Evolutionary conservation across 1,284 basidiomycete genomes (phyloP), one percentile per base, ranked within the genome.

Genomic region (Rhodotorula sp.): DNA sequence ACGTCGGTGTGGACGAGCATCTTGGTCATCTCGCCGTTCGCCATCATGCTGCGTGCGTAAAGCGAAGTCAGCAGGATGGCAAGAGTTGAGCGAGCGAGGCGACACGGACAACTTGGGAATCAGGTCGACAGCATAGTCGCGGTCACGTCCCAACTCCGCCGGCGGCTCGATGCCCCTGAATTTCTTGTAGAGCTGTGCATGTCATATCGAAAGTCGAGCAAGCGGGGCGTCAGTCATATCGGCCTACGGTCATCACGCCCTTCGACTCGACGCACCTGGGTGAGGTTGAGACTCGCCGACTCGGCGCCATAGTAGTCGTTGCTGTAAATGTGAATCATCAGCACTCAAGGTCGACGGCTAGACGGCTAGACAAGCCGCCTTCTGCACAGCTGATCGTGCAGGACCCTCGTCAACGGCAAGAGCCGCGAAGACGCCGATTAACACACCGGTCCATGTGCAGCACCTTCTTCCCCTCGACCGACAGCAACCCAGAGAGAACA

Each of bases 1-100:
- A 99, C 96, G 80, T 99, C 94, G 76, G 96, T 99, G 85, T 99
- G 95, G 58, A 99, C 94, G 73, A 99, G 89, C 82, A 99, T 99
- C 82, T 90, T 91, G 68, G 94, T 97, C 79, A 99, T 89, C 82
- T 98, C 95, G 70, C 96, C 96, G 34, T 93, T 95, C 48, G 96
- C 91, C 79, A 99, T 94, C 85, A 99, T 99, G 84, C 74, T 75
- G 73, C 7, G 53, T 17, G 7, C 17, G 19, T 8, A 6, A 7
- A 0, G 47, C n/a, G n/a, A n/a, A 9, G 44, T 62, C 19, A 95
- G 95, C 83, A 93, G 92, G 89, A 2, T 15, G 6, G 13, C 34
- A 19, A 29, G 22, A 27, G 53, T 11, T 1, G 20, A 24, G 36
- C 15, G n/a, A 13, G 19, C 4, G 24, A 22, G 0, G 6, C 52